Base-by-base conservation (phyloP, 2,329 filamentous ascomycete species). In the Colletotrichum sp. region DNA sequence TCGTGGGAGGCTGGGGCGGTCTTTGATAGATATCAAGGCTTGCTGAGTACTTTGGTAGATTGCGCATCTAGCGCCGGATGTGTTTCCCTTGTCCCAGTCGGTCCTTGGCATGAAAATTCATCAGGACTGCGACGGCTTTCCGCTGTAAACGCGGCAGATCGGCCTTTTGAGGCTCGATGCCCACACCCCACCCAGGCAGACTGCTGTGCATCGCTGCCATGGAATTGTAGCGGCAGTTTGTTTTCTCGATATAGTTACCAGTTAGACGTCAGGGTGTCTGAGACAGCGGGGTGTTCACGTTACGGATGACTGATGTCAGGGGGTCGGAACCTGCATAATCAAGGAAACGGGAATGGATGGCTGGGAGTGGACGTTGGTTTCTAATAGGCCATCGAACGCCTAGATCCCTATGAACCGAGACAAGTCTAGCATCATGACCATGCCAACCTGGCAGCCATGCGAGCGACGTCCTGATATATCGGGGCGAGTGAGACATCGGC, bases 251-350 rank as follows among this genome's bases (percentile, higher is more conserved):
- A 25, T 19, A 11, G 5, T 29, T 16, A 19, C 39, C n/a, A 27
- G 19, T 16, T 11, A 64, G 68, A 69, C 57, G 63, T 73, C 73
- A 76, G 63, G 49, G 25, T 76, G 73, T 73, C 73, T 76, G 11
- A 76, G 73, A 69, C 63, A 76, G 16, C 11, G 8, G 22, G 27
- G 39, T 16, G 19, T 76, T 5, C 16, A 29, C 22, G 39, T 34
- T 69, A 44, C 64, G 32, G 39, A 16, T 76, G 73, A 76, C 57
- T 34, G 63, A 34, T 63, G 55, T 39, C 63, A 67, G 63, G 55
- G 44, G 73, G 70, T 11, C 49, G 57, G 52, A 16, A 59, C 6
- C 0, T 44, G 36, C 68, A 70, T 32, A 62, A 63, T 34, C 68
- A 70, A 13, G 57, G 57, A 62, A 30, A 8, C 16, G n/a, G 27